Base-by-base conservation (phyloP, 1,139 yeast genomes). In the Zygoascus meyerae region DNA sequence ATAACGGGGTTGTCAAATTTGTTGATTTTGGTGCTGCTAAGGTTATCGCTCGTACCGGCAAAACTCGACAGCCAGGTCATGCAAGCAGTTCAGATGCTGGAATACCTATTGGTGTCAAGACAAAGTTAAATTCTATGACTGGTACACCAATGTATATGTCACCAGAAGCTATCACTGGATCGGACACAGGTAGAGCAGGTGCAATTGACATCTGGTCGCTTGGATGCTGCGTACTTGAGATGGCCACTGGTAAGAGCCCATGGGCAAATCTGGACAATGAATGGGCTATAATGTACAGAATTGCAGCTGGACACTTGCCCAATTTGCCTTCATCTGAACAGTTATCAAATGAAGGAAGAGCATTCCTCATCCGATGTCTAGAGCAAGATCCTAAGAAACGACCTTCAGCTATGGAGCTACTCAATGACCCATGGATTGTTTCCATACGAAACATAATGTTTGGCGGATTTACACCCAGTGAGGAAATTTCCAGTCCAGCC, bases 131-230 rank as follows among this genome's bases (percentile, higher is more conserved):
- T 52, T 68, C 71, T 36, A 80, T 90, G 81, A 86, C 95, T 0
- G 98, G 98, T 44, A 92, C 98, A 0, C 98, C 98, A 14, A 92
- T 92, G 97, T 92, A 92, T 66, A 92, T 92, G 98, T 86, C 97
- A 0, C 98, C 98, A 0, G 98, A 92, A 62, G 89, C 87, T 0
- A 89, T 92, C 48, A 86, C 95, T 1, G 97, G 97, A 1, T 72
- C 81, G 3, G 69, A 75, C 3, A 68, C 77, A 2, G 85, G 82
- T 35, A 75, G 78, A 49, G 81, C 76, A 57, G 95, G 95, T 1
- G 81, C 83, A 7, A 81, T 82, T 35, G 75, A 71, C 55, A 64
- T 75, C 60, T 65, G 83, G 83, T 62, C 97, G 0, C 67, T 90
- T 36, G 99, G 98, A 0, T 94, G 99, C 72, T 95, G 94, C 49